Base-by-base conservation (phyloP, 2,329 filamentous ascomycete species). In the Curvularia lunata region DNA sequence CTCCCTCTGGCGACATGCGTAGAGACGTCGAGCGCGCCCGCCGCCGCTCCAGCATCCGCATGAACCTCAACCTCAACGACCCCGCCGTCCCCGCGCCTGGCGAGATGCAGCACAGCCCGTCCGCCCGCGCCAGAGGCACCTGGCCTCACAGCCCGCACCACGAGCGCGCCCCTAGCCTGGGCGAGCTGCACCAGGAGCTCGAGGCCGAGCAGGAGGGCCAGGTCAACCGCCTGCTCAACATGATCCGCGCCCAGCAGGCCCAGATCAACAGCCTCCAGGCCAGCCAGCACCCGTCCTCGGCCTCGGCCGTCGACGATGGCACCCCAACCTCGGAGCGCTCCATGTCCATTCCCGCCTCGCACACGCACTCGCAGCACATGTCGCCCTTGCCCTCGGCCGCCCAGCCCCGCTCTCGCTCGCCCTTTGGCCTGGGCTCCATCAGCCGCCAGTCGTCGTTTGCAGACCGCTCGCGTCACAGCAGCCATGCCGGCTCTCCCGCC, bases 161-260 rank as follows among this genome's bases (percentile, higher is more conserved):
- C 69, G 84, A 86, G 64, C 83, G 90, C 48, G 79, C 88, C 0
- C 89, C 89, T 2, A 92, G 89, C 71, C 76, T 92, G 61, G 90
- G 90, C 18, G 89, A 92, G 75, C 84, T 92, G 41, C 89, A 92
- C 66, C 90, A 92, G 72, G 88, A 92, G 76, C 81, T 92, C 1
- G 90, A 92, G 75, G 89, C 87, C 52, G 90, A 92, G 77, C 89
- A 92, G 73, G 90, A 92, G 71, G 88, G 86, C 23, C 89, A 92
- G 77, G 90, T 92, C 62, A 93, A 93, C 71, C 87, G 91, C 10
- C 84, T 94, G 2, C 82, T 94, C 43, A 85, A 86, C 58, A 89
- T 91, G 85, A 93, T 94, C 68, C 85, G 89, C 54, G 82, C 87
- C 52, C 89, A 93, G 70, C 91, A 92, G 71, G 80, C 88, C 41